Evolutionary conservation across 495 filamentous ascomycete genomes (phyloP).

Genomic region (Penicillium paxilli): DNA sequence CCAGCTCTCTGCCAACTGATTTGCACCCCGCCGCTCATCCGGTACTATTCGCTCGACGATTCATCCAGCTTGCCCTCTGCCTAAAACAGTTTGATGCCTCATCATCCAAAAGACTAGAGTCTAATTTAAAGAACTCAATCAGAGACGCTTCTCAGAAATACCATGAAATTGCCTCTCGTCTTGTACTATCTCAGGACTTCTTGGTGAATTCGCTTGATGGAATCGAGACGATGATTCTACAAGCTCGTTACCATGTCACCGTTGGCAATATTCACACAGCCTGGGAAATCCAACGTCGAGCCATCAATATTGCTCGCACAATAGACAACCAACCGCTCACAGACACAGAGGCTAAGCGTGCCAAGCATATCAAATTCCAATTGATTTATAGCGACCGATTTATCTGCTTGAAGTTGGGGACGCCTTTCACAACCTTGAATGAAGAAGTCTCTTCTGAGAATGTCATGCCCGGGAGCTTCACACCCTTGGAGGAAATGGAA

Average conservation of each 20-base stretch:
- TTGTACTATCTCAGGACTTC: conserved; percentile 51
- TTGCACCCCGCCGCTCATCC: conserved; percentile 42
- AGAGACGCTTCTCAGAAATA: conserved; percentile 30
- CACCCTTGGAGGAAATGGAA: conserved; percentile 30
- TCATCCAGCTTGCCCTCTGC: conserved; percentile 50
- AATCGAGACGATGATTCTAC: conserved; percentile 47
- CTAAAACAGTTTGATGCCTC: conserved; percentile 42
- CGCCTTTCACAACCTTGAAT: conserved; percentile 41
- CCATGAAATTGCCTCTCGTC: conserved; percentile 33
- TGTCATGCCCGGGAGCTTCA: conserved; percentile 21
- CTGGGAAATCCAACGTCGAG: conserved; percentile 44
- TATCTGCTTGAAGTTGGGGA: conserved; percentile 43
- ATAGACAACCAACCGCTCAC: conserved; percentile 28
- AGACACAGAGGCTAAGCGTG: conserved; percentile 2
- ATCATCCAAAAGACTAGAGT: conserved; percentile 17
- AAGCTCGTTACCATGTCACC: conserved; percentile 42
- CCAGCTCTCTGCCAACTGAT: neutral
- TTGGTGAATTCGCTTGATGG: conserved; percentile 50
- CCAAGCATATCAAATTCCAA: conserved; percentile 40
- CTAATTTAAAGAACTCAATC: conserved; percentile 32
- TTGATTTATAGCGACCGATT: conserved; percentile 46
- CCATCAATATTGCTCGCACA: conserved; percentile 38
- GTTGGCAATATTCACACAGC: conserved; percentile 42
- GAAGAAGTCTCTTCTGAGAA: conserved; percentile 29
- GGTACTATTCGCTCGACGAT: conserved; percentile 39